Evolutionary conservation across 805 yeast species (phyloP), one percentile per base, ranked within the genome.

Genomic region (Candida pseudoglaebosa): DNA sequence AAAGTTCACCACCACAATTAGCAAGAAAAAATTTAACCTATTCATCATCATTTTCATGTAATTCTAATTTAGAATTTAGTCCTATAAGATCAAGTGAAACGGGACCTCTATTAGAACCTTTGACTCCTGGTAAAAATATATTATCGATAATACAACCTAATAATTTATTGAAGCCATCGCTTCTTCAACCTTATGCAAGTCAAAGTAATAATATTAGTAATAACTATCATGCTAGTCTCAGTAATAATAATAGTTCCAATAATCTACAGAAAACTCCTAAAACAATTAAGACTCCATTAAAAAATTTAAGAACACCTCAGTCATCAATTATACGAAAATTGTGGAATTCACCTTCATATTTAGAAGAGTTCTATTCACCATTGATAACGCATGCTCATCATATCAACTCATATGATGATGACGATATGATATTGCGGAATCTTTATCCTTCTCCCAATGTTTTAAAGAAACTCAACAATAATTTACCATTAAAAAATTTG

Each of bases 31-130:
- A 62, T 46, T 55, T 72, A 33, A 72, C 78, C 7, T 77, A 77
- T 52, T 76, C 84, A 3, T 79, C 84, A 17, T 77, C 84, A 9
- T 81, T 81, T 57, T 79, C 82, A 54, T 78, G 84, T 49, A 75
- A 70, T 47, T 77, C 83, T 18, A 80, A 75, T 50, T 71, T 80
- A 45, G 86, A 81, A 50, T 56, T 81, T 15, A 77, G 82, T 17
- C 87, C 87, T 6, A 52, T 78, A 32, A 67, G 77, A 44, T 63
- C 73, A 4, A 67, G 70, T 40, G 82, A 77, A 41, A 75, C 83
- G 3, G 86, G 85, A 1, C 85, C 86, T 4, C 58, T 80, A 31
- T 61, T 80, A 35, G 84, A 79, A 55, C 85, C 87, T 10, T 57
- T 78, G 36, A 77, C 84, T 4, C 85, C 84, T 12, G 75, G 68